phyloP scores from a whole-genome alignment of 2,329 filamentous ascomycete species.

The Fusarium sororula region DNA sequence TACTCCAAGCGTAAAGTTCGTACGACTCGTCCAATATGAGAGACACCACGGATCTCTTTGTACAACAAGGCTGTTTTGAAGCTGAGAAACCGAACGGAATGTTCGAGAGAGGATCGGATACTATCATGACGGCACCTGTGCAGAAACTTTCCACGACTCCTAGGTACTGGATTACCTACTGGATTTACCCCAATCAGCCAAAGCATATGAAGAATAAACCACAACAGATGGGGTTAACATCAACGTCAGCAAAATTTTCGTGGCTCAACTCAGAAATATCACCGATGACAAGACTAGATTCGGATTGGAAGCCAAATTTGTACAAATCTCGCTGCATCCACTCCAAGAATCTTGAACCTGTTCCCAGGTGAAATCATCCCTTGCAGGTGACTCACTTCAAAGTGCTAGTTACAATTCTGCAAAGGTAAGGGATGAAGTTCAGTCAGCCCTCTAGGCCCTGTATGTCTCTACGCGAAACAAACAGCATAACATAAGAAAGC shows the following conservation, averaged over 20 bases:
- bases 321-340: not conserved
- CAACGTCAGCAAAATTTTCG: not conserved
- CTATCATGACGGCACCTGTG: not conserved
- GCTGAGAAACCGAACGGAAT: not conserved
- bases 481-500: not conserved
- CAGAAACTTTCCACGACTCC: not conserved
- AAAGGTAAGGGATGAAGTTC: not conserved
- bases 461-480: conserved; percentile 28
- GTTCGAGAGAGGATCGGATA: not conserved
- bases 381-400: not conserved
- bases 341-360: not conserved
- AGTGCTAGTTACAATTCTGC: not conserved
- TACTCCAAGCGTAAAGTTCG: not conserved
- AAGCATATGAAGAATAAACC: not conserved
- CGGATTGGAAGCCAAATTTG: not conserved
- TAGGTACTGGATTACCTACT: not conserved
- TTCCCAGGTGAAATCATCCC: not conserved
- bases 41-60: conserved; percentile 1
- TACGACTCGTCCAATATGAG: not conserved
- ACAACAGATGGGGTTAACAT: not conserved
- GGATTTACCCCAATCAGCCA: not conserved
- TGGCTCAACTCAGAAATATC: not conserved
- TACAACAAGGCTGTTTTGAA: conserved; percentile 4
- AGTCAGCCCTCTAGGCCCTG: not conserved
- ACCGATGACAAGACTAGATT: not conserved